Percentiles rank a stretch among this genome's conserved stretches.
Conservation (phyloP, 1,284 basidiomycete genomes). For the Tilletia setariae region DNA sequence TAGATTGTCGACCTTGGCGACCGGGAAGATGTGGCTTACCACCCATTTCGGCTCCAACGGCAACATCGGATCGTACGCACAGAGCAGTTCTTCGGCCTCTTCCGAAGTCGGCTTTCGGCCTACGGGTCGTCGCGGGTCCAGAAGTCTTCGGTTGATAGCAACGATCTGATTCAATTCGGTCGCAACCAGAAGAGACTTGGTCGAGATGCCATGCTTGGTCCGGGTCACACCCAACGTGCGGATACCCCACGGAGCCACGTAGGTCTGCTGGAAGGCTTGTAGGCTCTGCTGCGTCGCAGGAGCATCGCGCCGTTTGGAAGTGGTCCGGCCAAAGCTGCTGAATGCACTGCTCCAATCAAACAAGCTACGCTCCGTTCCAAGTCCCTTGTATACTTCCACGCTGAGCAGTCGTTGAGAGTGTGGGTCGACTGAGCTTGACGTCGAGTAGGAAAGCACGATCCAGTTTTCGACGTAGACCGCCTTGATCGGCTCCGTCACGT, state of each 20-base stretch:
- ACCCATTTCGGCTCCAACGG: conserved; percentile 70
- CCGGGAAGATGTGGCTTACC: conserved; percentile 69
- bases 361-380: conserved; percentile 28
- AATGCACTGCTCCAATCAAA: conserved; percentile 30
- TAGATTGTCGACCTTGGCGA: conserved; percentile 52
- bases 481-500: conserved; percentile 59
- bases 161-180: conserved; percentile 72
- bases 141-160: conserved; percentile 68
- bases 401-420: conserved; percentile 57
- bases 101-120: conserved; percentile 70
- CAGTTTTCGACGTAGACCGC: conserved; percentile 82
- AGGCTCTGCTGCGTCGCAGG: background rate
- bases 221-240: conserved; percentile 69
- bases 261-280: conserved; percentile 67
- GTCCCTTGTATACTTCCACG: conserved; percentile 82
- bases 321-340: conserved; percentile 29
- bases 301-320: background rate
- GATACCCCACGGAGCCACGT: conserved; percentile 66
- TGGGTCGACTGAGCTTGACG: conserved; percentile 61
- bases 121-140: conserved; percentile 77
- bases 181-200: conserved; percentile 84
- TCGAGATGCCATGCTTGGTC: conserved; percentile 75
- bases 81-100: conserved; percentile 79
- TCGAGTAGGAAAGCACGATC: conserved; percentile 73
- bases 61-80: conserved; percentile 77